Base-by-base conservation (phyloP, 2,329 filamentous ascomycete species). In the Thermoascus crustaceus region DNA sequence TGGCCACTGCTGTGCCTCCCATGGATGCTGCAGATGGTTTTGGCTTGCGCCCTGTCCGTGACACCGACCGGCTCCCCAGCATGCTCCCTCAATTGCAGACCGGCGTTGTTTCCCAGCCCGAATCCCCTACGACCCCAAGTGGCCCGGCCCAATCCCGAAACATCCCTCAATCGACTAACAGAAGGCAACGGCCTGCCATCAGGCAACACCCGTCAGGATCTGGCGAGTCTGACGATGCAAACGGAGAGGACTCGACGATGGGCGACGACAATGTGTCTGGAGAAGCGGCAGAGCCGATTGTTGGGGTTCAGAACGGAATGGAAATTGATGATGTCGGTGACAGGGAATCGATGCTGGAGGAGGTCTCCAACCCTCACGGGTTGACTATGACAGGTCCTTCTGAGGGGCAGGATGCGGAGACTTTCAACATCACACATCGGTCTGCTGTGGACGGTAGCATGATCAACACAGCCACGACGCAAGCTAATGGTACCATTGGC, bases 371-470 rank as follows among this genome's bases (percentile, higher is more conserved):
- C 2, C 74, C 80, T 3, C 76, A 94, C 21, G 80, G 83, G 19
- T 64, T 94, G 41, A 77, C 80, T 2, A 82, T 85, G 5, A 82
- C 82, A 2, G 82, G 82, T 21, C 82, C 83, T 2, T 88, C 87
- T 0, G 86, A 91, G 50, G 76, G 80, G n/a, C 83, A 87, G 49
- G 85, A 93, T 48, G 76, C 84, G 8, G 87, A 89, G 38, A 86
- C 87, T 0, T 95, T 96, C 63, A 93, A 94, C 63, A 93, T 95
- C 50, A 87, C 85, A 5, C 89, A 95, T 59, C 80, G 84, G 35
- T 81, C 80, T 31, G 77, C 82, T 1, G 77, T 91, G 22, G 87
- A 94, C 53, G 86, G 85, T 32, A 94, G 85, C 60, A 80, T 89
- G 39, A 78, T 81, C 48, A 87, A 84, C 54, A 71, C 73, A 17